These are phyloP conservation scores for Picochlorum sp. DNA, from an alignment of 139 green algal species.

Conservation along the genomic window DNA sequence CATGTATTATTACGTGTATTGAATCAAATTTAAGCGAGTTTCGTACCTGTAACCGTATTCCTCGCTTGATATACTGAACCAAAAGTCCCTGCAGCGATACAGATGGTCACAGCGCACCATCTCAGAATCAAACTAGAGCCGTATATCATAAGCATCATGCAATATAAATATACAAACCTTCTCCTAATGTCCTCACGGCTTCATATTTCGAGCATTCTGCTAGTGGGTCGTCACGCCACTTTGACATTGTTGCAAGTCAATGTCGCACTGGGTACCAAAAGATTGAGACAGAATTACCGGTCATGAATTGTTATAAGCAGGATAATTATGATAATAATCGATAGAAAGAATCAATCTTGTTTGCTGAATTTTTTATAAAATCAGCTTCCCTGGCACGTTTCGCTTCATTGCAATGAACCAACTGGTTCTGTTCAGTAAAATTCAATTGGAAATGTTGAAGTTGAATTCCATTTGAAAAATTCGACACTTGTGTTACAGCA, in stretches of 20 bases:
- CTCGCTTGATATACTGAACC: constrained; percentile 24
- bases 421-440: no score
- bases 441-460: no score
- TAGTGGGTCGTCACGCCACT: constrained; percentile 4
- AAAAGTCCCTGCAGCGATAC: constrained; percentile 17
- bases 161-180: constrained; percentile 7
- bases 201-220: constrained; percentile 14
- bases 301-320: no score
- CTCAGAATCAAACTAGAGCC: background rate
- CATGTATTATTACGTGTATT: background rate
- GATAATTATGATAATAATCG: no score
- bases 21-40: background rate
- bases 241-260: background rate
- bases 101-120: background rate
- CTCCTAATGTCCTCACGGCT: constrained; percentile 17
- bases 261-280: background rate
- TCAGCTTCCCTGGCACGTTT: no score
- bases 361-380: no score
- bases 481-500: no score
- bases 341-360: no score
- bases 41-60: constrained; percentile 13
- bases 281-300: no score
- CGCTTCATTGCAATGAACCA: no score
- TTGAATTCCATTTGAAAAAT: no score
- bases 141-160: background rate